These are phyloP conservation scores for Chondrus crispus DNA, from an alignment of 23 red algal species.

Conservation along the genomic window DNA sequence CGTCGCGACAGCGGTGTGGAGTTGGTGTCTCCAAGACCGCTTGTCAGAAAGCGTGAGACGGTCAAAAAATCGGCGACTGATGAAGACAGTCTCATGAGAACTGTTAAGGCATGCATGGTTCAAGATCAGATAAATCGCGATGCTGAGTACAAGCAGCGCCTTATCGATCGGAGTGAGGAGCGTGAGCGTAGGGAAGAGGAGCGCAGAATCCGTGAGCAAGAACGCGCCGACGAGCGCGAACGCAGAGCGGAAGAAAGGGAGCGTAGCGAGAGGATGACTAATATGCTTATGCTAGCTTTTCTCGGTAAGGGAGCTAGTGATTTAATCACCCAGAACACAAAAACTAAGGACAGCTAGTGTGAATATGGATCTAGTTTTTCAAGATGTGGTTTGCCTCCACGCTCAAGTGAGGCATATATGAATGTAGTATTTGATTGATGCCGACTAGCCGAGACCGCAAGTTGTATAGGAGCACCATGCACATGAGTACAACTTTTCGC, in stretches of 20 bases:
- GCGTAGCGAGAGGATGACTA: background rate
- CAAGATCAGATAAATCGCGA: background rate
- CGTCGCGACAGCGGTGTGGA: too few species aligned
- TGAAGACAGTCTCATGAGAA: background rate
- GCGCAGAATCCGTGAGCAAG: background rate
- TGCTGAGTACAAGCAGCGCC: background rate
- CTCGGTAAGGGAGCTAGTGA: background rate
- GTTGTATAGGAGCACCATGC: background rate
- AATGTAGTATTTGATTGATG: background rate
- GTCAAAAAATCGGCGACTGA: background rate
- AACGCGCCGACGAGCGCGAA: background rate
- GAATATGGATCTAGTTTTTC: too few species aligned
- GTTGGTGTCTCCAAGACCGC: background rate
- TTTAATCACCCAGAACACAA: too few species aligned
- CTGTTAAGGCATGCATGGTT: background rate
- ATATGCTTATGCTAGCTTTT: background rate
- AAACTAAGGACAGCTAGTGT: too few species aligned
- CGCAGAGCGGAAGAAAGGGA: background rate
- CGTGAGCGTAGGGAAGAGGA: background rate
- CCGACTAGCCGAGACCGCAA: background rate
- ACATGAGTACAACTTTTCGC: background rate
- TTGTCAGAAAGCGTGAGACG: background rate
- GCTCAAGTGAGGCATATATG: background rate
- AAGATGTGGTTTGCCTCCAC: background rate
- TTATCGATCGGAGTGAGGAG: background rate